Base-by-base conservation (phyloP, 2,329 filamentous ascomycete genomes). In the Xylaria sp. region DNA sequence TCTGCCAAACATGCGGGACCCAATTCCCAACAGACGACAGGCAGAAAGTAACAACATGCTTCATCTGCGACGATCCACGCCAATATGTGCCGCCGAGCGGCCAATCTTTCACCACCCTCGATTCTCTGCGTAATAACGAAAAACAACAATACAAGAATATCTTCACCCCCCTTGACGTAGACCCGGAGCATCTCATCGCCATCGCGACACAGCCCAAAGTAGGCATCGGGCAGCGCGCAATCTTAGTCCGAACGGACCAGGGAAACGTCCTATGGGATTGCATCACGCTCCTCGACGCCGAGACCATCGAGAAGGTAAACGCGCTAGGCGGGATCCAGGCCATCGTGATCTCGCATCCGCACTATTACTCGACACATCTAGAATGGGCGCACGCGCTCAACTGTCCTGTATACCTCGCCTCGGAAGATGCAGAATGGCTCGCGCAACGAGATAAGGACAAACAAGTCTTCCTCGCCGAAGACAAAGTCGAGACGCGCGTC, bases 261-360 rank as follows among this genome's bases (percentile, higher is more conserved):
- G 91, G 91, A 0, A 94, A 94, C 73, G 76, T 95, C 1, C 83
- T 95, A 1, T 96, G 92, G 92, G 92, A 95, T 75, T 87, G 89
- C 65, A 80, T 95, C 60, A 84, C 90, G 0, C 86, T 87, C 66
- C 78, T 95, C 2, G 89, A 94, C 72, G 76, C 83, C 1, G 82
- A 82, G 3, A 94, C 91, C 0, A 76, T 91, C 0, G 72, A 77
- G 0, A 74, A 76, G 59, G 86, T 94, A 69, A 80, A 83, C 5
- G 73, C 72, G 0, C 79, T 87, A 6, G 91, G 91, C 45, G 90
- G 90, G 0, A 72, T 96, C 12, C 79, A 79, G 35, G 91, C 89
- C 0, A 93, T 95, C 47, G 87, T 87, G 68, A 92, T 94, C 65
- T 88, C 84, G 11, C 91, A 96, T 76, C 92, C 92, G 55, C 92